Conservation (phyloP, 106 monocot genomes). For the Narthecium ossifragum region DNA sequence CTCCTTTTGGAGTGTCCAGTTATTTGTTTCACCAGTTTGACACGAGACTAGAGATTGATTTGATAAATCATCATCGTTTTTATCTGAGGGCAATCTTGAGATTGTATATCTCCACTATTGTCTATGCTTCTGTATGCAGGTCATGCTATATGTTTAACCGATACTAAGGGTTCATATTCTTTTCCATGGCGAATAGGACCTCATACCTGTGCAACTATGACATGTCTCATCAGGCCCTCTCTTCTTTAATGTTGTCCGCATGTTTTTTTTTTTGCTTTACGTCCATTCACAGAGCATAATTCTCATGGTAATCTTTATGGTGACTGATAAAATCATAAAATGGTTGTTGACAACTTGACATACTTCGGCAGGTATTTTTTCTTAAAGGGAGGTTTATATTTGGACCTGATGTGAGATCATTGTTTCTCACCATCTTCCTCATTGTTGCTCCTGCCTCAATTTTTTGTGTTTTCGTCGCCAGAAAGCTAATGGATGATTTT, state of each 20-base stretch:
- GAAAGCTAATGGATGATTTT: slow-evolving; percentile 78
- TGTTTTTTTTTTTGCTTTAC: not conserved
- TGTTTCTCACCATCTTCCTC: slow-evolving; percentile 86
- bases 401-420: slow-evolving; percentile 87
- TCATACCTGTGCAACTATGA: not conserved
- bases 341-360: too few species aligned
- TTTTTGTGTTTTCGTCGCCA: slow-evolving; percentile 87
- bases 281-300: not conserved
- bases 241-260: not conserved
- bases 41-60: too few species aligned
- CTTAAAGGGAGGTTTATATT: slow-evolving; percentile 86
- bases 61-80: too few species aligned
- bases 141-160: too few species aligned
- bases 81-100: too few species aligned
- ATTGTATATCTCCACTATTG: too few species aligned
- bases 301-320: too few species aligned
- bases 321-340: too few species aligned
- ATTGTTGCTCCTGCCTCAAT: slow-evolving; percentile 68
- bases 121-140: too few species aligned
- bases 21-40: too few species aligned
- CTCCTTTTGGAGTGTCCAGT: too few species aligned
- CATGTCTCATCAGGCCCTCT: not conserved
- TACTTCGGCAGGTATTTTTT: slow-evolving; percentile 65
- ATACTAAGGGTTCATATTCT: too few species aligned
- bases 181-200: not conserved